Base-by-base conservation (phyloP, 176 grass and related monocot genomes). In the Oropetium thomaeum region DNA sequence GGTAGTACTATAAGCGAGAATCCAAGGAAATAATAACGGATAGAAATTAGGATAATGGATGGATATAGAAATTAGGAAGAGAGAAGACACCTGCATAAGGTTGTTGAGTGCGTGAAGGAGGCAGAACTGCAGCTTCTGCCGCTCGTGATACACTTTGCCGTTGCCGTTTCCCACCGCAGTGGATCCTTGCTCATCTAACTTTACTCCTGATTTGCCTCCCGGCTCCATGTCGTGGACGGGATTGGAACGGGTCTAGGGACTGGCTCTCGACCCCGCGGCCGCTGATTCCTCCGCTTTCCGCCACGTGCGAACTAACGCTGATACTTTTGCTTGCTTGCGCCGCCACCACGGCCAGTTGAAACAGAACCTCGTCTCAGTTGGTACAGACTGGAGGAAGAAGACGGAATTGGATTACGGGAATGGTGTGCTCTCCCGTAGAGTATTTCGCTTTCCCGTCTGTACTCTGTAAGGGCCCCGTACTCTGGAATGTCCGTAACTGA, bases 71-170 rank as follows among this genome's bases (percentile, higher is more conserved):
- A 62, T 19, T 59, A 45, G 45, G 29, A 47, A 48, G 29, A 58
- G 22, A 52, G 54, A 28, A 45, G 23, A 10, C 59, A 92, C 93
- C 89, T 97, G 91, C 84, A 94, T 89, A 41, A 98, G 84, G 80
- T 94, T 98, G 78, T 97, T 97, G 78, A 97, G 94, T 17, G 94
- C 90, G 37, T 97, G 94, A 54, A 97, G 80, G 17, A 97, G 88
- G 52, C 94, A 97, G 53, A 97, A 84, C 71, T 97, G 95, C 79
- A 97, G 35, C 76, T 75, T 85, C 65, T 97, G 86, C 62, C 78
- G 89, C 71, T 93, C 95, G 62, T 92, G 95, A 82, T 93, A 97
- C 34, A 89, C 83, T 70, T 45, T 70, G 52, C 62, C 38, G 39
- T 69, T 27, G 74, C 49, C 39, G 69, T 69, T 41, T 26, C 20